These are phyloP conservation scores for Rhizoctonia solani DNA, from an alignment of 1,284 basidiomycete genomes.

Conservation along the genomic window DNA sequence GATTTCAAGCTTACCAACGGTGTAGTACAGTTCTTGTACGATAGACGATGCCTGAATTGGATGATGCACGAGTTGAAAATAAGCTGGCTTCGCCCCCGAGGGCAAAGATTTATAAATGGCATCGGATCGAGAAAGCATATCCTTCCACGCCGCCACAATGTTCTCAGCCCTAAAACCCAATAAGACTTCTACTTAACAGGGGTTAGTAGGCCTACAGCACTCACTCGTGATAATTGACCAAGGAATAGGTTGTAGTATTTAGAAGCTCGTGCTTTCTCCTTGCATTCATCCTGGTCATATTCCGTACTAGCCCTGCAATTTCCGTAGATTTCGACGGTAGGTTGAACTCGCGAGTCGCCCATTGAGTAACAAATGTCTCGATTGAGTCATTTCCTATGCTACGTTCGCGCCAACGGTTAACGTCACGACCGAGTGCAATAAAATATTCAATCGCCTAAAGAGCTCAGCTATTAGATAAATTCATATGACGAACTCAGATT, in stretches of 20 bases:
- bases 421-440: constrained; percentile 64
- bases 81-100: constrained; percentile 56
- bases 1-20: constrained; percentile 48
- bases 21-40: constrained; percentile 59
- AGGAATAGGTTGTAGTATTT: constrained; percentile 63
- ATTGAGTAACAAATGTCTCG: constrained; percentile 56
- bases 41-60: constrained; percentile 63
- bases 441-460: constrained; percentile 66
- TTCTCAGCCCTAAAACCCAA: constrained; percentile 55
- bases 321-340: constrained; percentile 49
- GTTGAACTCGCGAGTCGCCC: constrained; percentile 70
- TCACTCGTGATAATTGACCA: constrained; percentile 69
- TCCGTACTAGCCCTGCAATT: constrained; percentile 58
- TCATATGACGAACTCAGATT: neutral
- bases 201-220: constrained; percentile 41
- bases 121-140: constrained; percentile 55
- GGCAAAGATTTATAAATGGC: constrained; percentile 59
- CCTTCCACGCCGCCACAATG: constrained; percentile 56
- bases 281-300: constrained; percentile 63
- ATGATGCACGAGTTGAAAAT: constrained; percentile 69
- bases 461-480: neutral
- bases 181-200: neutral
- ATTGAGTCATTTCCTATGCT: constrained; percentile 56
- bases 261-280: constrained; percentile 69
- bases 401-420: constrained; percentile 45